Evolutionary conservation across 2,329 filamentous ascomycete species (phyloP), one percentile per base, ranked within the genome.

Genomic region (Xylariaceae sp.): DNA sequence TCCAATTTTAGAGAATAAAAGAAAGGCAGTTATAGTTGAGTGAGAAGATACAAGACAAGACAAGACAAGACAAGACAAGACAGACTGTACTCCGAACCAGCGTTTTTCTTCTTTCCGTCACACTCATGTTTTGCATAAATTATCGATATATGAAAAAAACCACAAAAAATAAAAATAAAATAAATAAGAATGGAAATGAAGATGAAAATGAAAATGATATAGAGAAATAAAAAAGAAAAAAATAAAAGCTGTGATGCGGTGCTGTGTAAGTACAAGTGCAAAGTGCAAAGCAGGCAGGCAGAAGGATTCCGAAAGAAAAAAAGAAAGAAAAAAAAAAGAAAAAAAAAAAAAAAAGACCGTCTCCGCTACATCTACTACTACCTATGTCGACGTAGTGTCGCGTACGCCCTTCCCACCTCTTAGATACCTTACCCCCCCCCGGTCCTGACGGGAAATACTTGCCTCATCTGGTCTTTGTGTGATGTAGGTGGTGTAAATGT

Each of bases 201-300:
- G 1, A 19, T 19, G 19, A 19, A 19, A 19, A 19, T 19, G 19
- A 19, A 19, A 19, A 19, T 19, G 19, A 19, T 19, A 19, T 2
- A 19, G 19, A 19, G 19, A 19, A 19, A 19, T 19, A 19, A 2
- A 19, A 19, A 19, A 19, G 1, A 19, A 19, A 19, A 19, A 19
- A 19, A 19, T 19, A 19, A 19, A 19, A 19, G 19, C 19, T 2
- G 19, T 19, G 19, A 19, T 19, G 19, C 19, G 19, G 19, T 19
- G 19, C 19, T 19, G 19, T 19, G 19, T 19, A 19, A 19, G 19
- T 19, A 19, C 19, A 26, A 43, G 41, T 26, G 27, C 41, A 43
- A 7, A 29, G 11, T 29, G 34, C 40, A 51, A 50, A 56, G 51
- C 55, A 57, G 55, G 55, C 57, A 48, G 39, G 44, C 31, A 43